phyloP scores from a whole-genome alignment of 1,284 basidiomycete genomes.

The Moniliophthora roreri region DNA sequence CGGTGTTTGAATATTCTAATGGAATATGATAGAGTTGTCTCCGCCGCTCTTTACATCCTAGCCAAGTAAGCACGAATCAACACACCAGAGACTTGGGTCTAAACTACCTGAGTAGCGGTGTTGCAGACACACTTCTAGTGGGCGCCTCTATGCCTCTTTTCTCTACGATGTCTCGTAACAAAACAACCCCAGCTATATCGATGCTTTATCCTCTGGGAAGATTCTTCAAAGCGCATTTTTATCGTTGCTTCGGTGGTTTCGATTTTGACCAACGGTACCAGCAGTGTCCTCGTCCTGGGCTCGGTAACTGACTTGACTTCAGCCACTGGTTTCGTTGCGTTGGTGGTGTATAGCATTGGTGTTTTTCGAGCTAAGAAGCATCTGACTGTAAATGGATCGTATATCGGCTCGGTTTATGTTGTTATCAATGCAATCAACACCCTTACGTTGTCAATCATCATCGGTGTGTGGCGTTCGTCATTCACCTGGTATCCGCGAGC shows the following conservation, averaged over 20 bases:
- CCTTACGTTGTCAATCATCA: neutral
- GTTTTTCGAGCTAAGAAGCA: no score
- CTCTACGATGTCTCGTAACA: no score
- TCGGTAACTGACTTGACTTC: neutral
- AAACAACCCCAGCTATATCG: no score
- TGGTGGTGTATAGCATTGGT: neutral
- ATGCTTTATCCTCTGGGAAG: no score
- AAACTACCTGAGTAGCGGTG: neutral
- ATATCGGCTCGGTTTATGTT: neutral
- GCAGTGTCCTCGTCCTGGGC: no score
- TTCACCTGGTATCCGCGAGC: no score
- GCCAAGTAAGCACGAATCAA: no score
- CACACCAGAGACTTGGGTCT: no score
- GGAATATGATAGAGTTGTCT: no score
- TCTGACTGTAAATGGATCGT: no score
- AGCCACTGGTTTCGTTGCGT: neutral
- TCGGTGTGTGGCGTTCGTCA: neutral
- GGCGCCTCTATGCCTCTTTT: neutral
- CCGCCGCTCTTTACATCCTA: no score
- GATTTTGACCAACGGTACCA: neutral
- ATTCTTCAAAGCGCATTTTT: neutral
- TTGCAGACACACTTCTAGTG: slow-evolving; percentile 4
- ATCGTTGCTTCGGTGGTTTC: neutral
- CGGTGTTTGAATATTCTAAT: no score
- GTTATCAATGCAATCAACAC: slow-evolving; percentile 1